phyloP scores from a whole-genome alignment of 441 rosid genomes.

The Populus hybrid region DNA sequence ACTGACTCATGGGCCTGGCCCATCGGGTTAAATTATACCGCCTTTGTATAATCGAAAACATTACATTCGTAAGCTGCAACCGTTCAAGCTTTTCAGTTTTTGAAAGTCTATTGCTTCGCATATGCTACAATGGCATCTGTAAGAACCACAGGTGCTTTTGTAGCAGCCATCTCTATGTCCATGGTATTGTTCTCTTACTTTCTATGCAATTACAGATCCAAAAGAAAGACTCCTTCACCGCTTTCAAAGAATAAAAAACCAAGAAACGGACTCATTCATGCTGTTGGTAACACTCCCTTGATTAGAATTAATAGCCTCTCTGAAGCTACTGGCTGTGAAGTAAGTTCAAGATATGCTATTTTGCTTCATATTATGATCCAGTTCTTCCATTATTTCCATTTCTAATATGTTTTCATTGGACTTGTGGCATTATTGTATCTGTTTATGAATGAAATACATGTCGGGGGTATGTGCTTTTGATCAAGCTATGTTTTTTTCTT shows the following conservation, averaged over 20 bases:
- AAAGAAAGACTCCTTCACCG: constrained; percentile 5
- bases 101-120: neutral
- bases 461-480: neutral
- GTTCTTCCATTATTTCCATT: neutral
- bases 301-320: constrained; percentile 90
- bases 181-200: constrained; percentile 42
- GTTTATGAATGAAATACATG: neutral
- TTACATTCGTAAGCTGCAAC: neutral
- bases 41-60: neutral
- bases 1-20: neutral
- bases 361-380: neutral
- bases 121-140: constrained; percentile 57
- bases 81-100: neutral
- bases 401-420: neutral
- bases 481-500: neutral
- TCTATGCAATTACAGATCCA: constrained; percentile 23
- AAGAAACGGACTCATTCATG: constrained; percentile 58
- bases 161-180: constrained; percentile 40
- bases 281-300: constrained; percentile 83
- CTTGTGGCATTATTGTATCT: neutral
- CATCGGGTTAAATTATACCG: neutral
- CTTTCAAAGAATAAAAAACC: constrained; percentile 29
- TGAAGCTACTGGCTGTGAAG: constrained; percentile 91
- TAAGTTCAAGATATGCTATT: constrained; percentile 19
- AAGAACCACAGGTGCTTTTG: constrained; percentile 44